phyloP scores from a whole-genome alignment of 2,329 filamentous ascomycete species.

The Penicillium polonicum region DNA sequence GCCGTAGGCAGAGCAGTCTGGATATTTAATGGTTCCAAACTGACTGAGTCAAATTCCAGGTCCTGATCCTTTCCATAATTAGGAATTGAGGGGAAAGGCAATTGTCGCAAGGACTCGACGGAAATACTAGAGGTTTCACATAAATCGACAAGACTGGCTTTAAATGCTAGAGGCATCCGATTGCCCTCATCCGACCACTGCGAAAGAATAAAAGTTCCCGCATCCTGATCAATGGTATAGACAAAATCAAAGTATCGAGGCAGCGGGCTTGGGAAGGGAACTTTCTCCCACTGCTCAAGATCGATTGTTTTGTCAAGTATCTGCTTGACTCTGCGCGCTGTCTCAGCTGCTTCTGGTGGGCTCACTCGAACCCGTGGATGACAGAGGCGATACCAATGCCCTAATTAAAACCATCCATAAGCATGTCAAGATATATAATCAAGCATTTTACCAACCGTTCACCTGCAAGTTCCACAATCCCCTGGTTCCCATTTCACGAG shows the following conservation, averaged over 20 bases:
- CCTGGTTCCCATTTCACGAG: neutral
- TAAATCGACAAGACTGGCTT: neutral
- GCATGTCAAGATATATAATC: neutral
- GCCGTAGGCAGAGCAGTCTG: neutral
- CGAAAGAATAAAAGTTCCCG: neutral
- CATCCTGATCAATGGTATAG: neutral
- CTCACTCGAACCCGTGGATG: neutral
- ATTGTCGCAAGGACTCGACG: neutral
- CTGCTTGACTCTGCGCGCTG: neutral
- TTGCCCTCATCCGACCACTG: neutral
- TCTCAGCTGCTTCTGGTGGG: neutral
- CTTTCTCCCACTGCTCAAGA: neutral
- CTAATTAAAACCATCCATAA: neutral
- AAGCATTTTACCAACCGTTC: neutral
- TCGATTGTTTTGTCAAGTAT: neutral
- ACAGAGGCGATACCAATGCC: neutral
- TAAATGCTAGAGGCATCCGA: neutral
- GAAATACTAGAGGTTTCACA: neutral
- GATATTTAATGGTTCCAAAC: neutral
- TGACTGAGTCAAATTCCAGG: neutral
- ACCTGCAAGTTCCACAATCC: neutral
- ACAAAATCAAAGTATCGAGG: neutral
- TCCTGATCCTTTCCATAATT: neutral
- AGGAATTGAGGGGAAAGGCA: neutral
- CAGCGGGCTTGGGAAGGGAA: neutral